Evolutionary conservation across 2,329 filamentous ascomycete species (phyloP).

Genomic region (Lecanoromycetidae sp.): DNA sequence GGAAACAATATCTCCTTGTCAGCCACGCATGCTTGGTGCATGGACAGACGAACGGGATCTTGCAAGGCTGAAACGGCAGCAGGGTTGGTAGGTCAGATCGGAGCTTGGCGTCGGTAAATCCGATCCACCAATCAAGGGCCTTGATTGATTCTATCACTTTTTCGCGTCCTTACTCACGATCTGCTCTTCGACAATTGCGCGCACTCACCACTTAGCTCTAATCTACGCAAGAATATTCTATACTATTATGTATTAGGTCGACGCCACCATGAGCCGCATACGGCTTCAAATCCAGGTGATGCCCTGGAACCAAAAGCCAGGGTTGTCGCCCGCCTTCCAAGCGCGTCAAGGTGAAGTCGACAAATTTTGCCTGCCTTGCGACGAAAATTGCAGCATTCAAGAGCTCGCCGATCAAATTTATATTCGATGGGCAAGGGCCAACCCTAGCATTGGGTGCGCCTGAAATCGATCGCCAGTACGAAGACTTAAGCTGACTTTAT

Average conservation of each 20-base stretch:
- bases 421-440: constrained; percentile 10
- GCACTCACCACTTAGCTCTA: neutral
- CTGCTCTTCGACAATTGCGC: neutral
- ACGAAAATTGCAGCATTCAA: constrained; percentile 11
- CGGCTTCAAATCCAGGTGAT: constrained; percentile 14
- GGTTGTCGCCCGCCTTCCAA: neutral
- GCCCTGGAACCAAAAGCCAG: constrained; percentile 4
- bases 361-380: constrained; percentile 11
- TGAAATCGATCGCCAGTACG: neutral
- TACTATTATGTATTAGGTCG: neutral
- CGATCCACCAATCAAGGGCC: neutral
- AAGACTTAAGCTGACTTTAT: neutral
- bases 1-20: neutral
- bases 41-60: neutral
- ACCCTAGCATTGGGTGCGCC: constrained; percentile 14
- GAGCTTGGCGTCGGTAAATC: neutral
- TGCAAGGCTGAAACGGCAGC: neutral
- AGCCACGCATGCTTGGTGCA: neutral
- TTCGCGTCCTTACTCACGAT: neutral
- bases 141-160: neutral
- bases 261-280: constrained; percentile 9
- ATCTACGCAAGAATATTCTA: too few species aligned
- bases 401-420: constrained; percentile 13
- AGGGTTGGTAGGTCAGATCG: neutral
- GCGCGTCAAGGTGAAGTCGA: constrained; percentile 9